These are phyloP conservation scores for Lactifluus subvellereus DNA, from an alignment of 768 basidiomycete genomes.

Conservation along the genomic window DNA sequence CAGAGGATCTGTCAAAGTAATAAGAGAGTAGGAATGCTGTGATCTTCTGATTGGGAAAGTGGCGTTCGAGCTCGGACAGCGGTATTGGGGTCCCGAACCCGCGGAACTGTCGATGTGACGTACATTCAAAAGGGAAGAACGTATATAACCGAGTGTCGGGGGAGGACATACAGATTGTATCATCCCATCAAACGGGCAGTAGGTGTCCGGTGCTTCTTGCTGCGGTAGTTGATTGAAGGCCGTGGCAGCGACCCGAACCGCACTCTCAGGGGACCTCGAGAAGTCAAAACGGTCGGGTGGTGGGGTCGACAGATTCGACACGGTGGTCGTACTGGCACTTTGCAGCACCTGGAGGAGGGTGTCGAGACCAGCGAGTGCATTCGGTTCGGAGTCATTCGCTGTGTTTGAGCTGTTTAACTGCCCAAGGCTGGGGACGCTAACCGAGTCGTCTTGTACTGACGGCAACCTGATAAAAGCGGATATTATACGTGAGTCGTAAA, in stretches of 20 bases:
- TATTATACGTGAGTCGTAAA: not conserved
- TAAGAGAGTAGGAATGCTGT: constrained; percentile 23
- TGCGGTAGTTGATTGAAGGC: constrained; percentile 25
- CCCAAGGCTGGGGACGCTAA: constrained; percentile 9
- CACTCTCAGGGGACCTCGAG: constrained; percentile 11
- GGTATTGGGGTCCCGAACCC: constrained; percentile 1
- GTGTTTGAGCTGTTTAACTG: constrained; percentile 1
- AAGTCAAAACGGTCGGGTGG: constrained; percentile 2
- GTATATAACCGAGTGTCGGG: not conserved
- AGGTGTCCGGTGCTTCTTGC: constrained; percentile 10
- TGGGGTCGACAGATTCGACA: not conserved
- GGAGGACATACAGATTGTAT: constrained; percentile 3
- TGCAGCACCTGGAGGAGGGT: constrained; percentile 24
- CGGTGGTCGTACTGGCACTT: not conserved
- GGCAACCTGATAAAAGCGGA: too few species aligned
- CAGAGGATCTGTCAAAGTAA: constrained; percentile 26
- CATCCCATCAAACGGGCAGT: not conserved
- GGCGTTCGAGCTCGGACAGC: constrained; percentile 10
- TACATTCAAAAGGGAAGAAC: not conserved
- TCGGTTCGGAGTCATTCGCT: constrained; percentile 12
- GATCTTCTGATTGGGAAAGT: constrained; percentile 27
- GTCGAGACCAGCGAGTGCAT: constrained; percentile 22
- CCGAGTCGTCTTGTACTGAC: not conserved
- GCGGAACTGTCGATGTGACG: constrained; percentile 1
- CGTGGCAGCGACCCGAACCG: constrained; percentile 22